Base-by-base conservation (phyloP, 163 green algal genomes). In the Scenedesmus sp. region DNA sequence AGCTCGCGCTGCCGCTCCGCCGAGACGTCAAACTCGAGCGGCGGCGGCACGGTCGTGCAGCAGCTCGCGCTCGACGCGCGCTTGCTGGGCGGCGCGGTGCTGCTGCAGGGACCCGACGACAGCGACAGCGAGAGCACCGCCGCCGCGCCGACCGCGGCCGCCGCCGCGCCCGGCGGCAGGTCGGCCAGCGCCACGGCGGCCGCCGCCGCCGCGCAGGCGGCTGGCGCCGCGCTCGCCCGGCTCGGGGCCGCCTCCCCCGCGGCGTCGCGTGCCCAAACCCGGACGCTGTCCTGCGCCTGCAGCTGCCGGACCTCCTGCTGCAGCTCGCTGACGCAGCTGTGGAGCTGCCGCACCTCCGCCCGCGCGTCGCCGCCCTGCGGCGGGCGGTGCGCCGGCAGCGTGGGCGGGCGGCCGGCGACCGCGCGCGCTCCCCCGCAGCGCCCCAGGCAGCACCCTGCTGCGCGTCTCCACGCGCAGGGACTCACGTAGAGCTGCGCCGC, bases 11-110 rank as follows among this genome's bases (percentile, higher is more conserved):
- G 67, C 67, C 44, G 29, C 51, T 76, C 67, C 24, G 51, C 67
- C 20, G 47, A 64, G 9, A 39, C 51, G 1, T 65, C 67, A 53
- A 39, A 76, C 11, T 42, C 56, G 6, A 76, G 29, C 11, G 67
- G 67, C 2, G 67, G 67, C n/a, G 63, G 48, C 36, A 60, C n/a
- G n/a, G n/a, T n/a, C n/a, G n/a, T 42, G 66, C 66, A 75, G 66
- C 48, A 53, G 48, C 48, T 63, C 48, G 47, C 50, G 20, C 17
- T 45, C 28, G 48, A 22, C 53, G 50, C 9, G 10, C 33, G 60
- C 9, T 22, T 15, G 11, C 56, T 64, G 2, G 64, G 60, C 66
- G 63, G 67, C 18, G 58, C n/a, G 42, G 24, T 66, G 22, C 9
- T 26, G 24, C 28, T 31, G 58, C 0, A 66, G 24, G 58, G 14